A percentile compares a stretch with the other conserved stretches of the same genome.
Evolutionary conservation across 352 stramenopile species (phyloP).

Genomic region (Phytophthora capsici): DNA sequence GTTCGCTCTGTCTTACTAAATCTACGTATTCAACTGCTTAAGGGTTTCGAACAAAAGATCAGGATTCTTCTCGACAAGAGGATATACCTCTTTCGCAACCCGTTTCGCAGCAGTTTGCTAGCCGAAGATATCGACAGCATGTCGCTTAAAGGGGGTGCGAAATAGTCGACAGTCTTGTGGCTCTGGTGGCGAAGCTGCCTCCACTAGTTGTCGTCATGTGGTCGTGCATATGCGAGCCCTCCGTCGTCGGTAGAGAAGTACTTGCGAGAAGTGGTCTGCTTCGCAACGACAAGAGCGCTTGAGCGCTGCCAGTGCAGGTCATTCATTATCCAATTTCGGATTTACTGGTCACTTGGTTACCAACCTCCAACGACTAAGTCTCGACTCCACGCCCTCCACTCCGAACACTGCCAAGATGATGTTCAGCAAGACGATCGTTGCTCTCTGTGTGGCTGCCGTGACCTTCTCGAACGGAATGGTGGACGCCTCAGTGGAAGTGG

Average conservation of each 20-base stretch:
- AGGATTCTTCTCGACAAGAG: no score
- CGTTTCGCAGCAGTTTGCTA: no score
- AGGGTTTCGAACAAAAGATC: no score
- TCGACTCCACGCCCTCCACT: background rate
- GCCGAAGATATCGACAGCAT: no score
- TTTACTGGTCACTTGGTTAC: background rate
- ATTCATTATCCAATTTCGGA: conserved; percentile 7
- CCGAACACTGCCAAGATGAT: no score
- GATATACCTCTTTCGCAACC: no score
- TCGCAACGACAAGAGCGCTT: background rate
- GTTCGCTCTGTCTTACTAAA: no score
- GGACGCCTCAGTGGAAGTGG: conserved; percentile 1
- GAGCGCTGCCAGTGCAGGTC: background rate
- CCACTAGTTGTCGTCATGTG: background rate
- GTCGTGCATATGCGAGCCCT: background rate
- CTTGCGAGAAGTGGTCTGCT: background rate
- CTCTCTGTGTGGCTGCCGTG: background rate
- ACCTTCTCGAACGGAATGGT: background rate
- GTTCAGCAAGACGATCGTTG: background rate
- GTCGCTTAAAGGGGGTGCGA: background rate
- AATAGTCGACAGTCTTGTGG: background rate
- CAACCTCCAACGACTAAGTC: no score
- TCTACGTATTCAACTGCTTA: no score
- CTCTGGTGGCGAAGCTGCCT: background rate
- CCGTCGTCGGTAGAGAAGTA: background rate